Base-by-base conservation (phyloP, 2,329 filamentous ascomycete genomes). In the Verticillium nonalfalfae region DNA sequence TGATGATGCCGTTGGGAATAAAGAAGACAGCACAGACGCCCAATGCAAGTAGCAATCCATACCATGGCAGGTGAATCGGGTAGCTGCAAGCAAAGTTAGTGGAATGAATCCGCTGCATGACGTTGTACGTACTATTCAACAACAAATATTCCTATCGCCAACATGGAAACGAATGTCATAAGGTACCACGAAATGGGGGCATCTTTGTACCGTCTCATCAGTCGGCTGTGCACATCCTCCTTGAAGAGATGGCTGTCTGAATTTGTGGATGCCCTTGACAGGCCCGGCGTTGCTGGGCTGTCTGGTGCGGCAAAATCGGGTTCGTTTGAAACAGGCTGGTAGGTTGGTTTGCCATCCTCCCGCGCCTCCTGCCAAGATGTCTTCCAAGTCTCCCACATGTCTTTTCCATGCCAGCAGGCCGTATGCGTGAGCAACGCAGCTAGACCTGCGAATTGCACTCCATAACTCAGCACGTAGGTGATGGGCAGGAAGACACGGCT, bases 1-100 rank as follows among this genome's bases (percentile, higher is more conserved):
- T 96, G 69, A 96, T 90, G 71, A 96, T 95, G 63, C 92, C 92
- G 65, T 95, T 94, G 11, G 92, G 92, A 62, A 96, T 91, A 77
- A 96, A 96, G 63, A 96, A 89, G 60, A 94, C 74, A 21, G 88
- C 86, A 63, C 91, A 92, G 60, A 96, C 91, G 33, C 80, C 84
- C 2, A 96, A 81, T 1, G 92, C 90, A 6, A 96, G 81, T 15
- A 96, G 79, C 3, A 96, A 80, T 4, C 92, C 92, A 69, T 95
- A 95, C 89, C 92, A 96, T 0, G 92, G 92, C 1, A 96, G 79
- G 70, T 93, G 88, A 56, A 95, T 83, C 1, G 91, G 91, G 70
- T 91, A 92, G 70, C 86, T 89, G 64, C n/a, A 14, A 39, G 26
- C 26, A 26, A 26, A 26, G 26, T 26, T 26, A 26, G 26, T 26